These are phyloP conservation scores for Aureobasidium melanogenum DNA, from an alignment of 2,329 filamentous ascomycete genomes.

Conservation along the genomic window DNA sequence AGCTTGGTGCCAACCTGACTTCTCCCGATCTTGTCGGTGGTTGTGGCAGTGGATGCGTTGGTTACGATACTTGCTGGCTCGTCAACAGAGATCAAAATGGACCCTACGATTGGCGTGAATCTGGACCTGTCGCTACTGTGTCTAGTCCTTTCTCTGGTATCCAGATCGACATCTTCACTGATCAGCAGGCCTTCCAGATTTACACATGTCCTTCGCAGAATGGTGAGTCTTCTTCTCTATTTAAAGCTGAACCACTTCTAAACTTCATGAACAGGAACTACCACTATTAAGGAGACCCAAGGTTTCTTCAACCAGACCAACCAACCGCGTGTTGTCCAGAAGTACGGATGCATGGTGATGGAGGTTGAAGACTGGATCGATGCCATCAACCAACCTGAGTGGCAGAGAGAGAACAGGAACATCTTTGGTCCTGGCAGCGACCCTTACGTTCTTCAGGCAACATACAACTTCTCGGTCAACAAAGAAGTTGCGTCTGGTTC, in stretches of 20 bases:
- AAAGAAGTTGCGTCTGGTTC: slow-evolving; percentile 12
- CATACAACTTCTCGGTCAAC: slow-evolving; percentile 35
- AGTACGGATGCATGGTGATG: slow-evolving; percentile 82
- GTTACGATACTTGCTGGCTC: slow-evolving; percentile 72
- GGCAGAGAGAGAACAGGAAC: slow-evolving; percentile 55
- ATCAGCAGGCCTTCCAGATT: slow-evolving; percentile 82
- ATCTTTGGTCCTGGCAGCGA: slow-evolving; percentile 38
- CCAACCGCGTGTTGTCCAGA: slow-evolving; percentile 54
- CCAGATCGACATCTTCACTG: slow-evolving; percentile 67
- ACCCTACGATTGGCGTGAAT: slow-evolving; percentile 54
- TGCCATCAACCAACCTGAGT: slow-evolving; percentile 83
- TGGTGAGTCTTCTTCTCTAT: slow-evolving; percentile 44
- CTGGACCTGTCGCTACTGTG: slow-evolving; percentile 54
- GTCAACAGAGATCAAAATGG: slow-evolving; percentile 53
- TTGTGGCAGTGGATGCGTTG: slow-evolving; percentile 74
- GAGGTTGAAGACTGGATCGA: slow-evolving; percentile 94
- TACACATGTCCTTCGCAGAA: slow-evolving; percentile 76
- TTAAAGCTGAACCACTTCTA: slow-evolving; percentile 8
- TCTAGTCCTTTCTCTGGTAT: slow-evolving; percentile 73
- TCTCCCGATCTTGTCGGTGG: slow-evolving; percentile 57
- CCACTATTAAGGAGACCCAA: slow-evolving; percentile 62
- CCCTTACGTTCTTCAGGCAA: slow-evolving; percentile 36
- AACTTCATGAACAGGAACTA: slow-evolving; percentile 29
- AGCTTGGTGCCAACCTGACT: slow-evolving; percentile 61
- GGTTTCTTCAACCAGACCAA: slow-evolving; percentile 47